Percentiles rank a stretch among this genome's conserved stretches.
Conservation (phyloP, 1,284 basidiomycete genomes). For the Cryptococcus sp. region DNA sequence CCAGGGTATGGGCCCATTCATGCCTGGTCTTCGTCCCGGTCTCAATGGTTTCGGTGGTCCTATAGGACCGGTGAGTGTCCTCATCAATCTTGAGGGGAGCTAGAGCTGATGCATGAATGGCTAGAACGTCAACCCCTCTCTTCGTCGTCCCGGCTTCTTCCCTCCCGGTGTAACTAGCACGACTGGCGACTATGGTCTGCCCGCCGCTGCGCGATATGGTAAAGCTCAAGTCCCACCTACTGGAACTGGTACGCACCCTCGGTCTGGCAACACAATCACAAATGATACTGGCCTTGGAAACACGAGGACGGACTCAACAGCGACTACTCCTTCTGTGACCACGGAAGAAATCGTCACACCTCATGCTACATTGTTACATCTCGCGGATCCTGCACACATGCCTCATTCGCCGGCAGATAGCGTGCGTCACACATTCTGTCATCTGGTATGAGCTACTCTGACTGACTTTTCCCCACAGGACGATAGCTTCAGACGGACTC, state of each 20-base stretch:
- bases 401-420: not conserved
- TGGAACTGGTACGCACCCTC: constrained; percentile 8
- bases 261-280: constrained; percentile 18
- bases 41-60: constrained; percentile 46
- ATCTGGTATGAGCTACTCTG: not conserved
- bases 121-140: constrained; percentile 39
- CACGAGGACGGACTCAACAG: constrained; percentile 32
- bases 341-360: constrained; percentile 38
- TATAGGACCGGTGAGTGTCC: constrained; percentile 40
- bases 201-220: constrained; percentile 39
- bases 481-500: constrained; percentile 33
- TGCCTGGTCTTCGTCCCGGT: constrained; percentile 48
- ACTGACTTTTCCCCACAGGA: constrained; percentile 15
- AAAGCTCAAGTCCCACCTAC: constrained; percentile 18
- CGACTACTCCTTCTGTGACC: constrained; percentile 24
- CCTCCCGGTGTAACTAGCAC: constrained; percentile 39
- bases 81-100: not conserved
- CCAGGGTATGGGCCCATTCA: constrained; percentile 50
- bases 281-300: constrained; percentile 39
- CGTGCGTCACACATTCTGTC: not conserved
- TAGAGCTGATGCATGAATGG: constrained; percentile 3
- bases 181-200: constrained; percentile 43
- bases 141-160: constrained; percentile 40
- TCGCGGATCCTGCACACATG: not conserved
- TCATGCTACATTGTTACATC: constrained; percentile 9